phyloP scores from a whole-genome alignment of 805 yeast genomes.

The Candida pseudofarinosa region DNA sequence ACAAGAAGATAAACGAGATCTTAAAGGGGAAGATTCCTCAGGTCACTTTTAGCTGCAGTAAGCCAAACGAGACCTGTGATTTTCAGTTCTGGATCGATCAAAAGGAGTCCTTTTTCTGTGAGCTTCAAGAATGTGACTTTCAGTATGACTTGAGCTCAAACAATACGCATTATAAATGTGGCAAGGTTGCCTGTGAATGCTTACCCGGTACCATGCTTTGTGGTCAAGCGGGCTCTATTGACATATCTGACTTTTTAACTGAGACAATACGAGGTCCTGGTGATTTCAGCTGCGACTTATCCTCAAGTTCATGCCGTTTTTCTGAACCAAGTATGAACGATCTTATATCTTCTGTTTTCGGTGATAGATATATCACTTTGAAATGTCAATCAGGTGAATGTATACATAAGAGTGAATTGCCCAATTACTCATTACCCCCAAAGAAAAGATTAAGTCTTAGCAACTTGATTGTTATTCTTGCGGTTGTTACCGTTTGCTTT shows the following conservation, averaged over 20 bases:
- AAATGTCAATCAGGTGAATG: constrained; percentile 87
- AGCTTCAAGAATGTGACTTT: constrained; percentile 67
- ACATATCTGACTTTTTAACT: constrained; percentile 85
- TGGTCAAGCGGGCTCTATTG: constrained; percentile 91
- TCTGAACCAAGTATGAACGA: constrained; percentile 97
- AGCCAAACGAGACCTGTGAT: constrained; percentile 61
- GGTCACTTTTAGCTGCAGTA: constrained; percentile 86
- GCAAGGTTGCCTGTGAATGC: constrained; percentile 78
- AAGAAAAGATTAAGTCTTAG: constrained; percentile 40
- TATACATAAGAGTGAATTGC: constrained; percentile 85
- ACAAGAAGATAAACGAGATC: constrained; percentile 75
- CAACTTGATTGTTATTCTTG: constrained; percentile 44
- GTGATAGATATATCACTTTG: constrained; percentile 86
- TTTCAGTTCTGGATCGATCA: constrained; percentile 97
- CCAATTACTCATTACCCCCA: constrained; percentile 77
- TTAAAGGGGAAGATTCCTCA: constrained; percentile 81
- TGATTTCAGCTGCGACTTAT: constrained; percentile 75
- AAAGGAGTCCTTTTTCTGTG: constrained; percentile 87
- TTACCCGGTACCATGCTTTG: constrained; percentile 90
- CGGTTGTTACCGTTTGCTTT: constrained; percentile 40
- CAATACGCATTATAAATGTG: constrained; percentile 73
- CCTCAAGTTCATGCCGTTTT: constrained; percentile 61
- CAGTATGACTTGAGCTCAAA: constrained; percentile 59
- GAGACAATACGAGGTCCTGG: constrained; percentile 94
- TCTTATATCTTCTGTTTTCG: constrained; percentile 83